phyloP scores from a whole-genome alignment of 2,329 filamentous ascomycete species.

The Paecilomyces niveus region DNA sequence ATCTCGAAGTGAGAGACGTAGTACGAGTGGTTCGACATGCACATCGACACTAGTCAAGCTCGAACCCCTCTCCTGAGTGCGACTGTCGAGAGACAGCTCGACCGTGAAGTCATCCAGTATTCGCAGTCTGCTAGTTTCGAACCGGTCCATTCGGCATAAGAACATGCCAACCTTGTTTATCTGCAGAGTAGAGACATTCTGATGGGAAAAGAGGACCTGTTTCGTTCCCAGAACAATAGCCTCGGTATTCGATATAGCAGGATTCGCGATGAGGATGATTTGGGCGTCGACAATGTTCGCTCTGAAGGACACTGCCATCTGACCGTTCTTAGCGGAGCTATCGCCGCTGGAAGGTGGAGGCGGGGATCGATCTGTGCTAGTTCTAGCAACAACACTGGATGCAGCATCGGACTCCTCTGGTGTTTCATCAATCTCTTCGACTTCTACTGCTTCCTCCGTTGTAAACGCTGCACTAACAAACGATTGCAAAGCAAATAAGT shows the following conservation, averaged over 20 bases:
- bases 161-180: conserved; percentile 97
- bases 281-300: conserved; percentile 95
- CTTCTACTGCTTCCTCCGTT: conserved; percentile 41
- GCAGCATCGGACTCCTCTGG: conserved; percentile 29
- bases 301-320: conserved; percentile 76
- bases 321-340: conserved; percentile 31
- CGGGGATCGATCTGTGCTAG: conserved; percentile 18
- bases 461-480: conserved; percentile 68
- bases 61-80: conserved; percentile 51
- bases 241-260: conserved; percentile 80
- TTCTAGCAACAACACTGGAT: conserved; percentile 19
- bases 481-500: conserved; percentile 79
- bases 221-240: conserved; percentile 93
- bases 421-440: conserved; percentile 27
- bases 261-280: conserved; percentile 92
- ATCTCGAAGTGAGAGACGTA: conserved; percentile 85
- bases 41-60: conserved; percentile 72
- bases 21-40: conserved; percentile 82
- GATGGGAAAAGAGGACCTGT: conserved; percentile 84
- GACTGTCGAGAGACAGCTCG: conserved; percentile 77
- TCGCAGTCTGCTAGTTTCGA: conserved; percentile 79
- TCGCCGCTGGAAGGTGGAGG: conserved; percentile 19
- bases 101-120: conserved; percentile 97
- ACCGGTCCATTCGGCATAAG: conserved; percentile 94
- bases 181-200: conserved; percentile 89